Percentiles rank a stretch among this genome's conserved stretches.
Evolutionary conservation across 345 rosid species (phyloP).

Genomic region (Salix dunnii): DNA sequence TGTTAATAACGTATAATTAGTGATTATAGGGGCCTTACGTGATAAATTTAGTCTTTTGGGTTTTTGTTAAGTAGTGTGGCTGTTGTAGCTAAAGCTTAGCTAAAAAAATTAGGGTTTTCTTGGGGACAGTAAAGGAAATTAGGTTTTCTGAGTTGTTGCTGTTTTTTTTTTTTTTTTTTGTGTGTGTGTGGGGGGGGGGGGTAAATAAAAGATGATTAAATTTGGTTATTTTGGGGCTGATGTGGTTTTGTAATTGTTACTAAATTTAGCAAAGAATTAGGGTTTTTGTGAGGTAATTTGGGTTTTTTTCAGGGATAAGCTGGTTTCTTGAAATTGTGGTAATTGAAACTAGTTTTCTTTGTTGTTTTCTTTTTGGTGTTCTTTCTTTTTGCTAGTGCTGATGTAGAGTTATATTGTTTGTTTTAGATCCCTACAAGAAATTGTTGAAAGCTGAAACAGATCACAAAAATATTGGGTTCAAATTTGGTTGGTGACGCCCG

Average conservation of each 20-base stretch:
- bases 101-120: conserved; percentile 31
- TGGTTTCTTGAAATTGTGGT: neutral
- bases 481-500: conserved; percentile 29
- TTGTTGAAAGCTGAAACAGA: conserved; percentile 41
- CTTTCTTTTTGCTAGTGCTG: conserved; percentile 15
- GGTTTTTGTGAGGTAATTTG: neutral
- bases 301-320: neutral
- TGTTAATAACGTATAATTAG: neutral
- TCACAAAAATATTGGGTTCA: conserved; percentile 29
- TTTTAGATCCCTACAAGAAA: conserved; percentile 42
- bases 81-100: neutral
- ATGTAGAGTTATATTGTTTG: conserved; percentile 26
- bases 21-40: neutral
- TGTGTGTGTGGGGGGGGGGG: neutral
- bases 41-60: conserved; percentile 1
- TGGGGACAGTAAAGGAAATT: neutral
- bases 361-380: neutral
- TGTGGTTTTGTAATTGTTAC: neutral
- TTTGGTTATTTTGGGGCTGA: neutral
- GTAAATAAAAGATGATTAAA: neutral
- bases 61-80: neutral
- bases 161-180: too few relatives aligned
- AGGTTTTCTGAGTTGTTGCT: neutral
- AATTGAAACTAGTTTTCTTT: neutral
- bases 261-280: neutral